Conservation (phyloP, 176 grass and related monocot genomes). For the Leersia perrieri region DNA sequence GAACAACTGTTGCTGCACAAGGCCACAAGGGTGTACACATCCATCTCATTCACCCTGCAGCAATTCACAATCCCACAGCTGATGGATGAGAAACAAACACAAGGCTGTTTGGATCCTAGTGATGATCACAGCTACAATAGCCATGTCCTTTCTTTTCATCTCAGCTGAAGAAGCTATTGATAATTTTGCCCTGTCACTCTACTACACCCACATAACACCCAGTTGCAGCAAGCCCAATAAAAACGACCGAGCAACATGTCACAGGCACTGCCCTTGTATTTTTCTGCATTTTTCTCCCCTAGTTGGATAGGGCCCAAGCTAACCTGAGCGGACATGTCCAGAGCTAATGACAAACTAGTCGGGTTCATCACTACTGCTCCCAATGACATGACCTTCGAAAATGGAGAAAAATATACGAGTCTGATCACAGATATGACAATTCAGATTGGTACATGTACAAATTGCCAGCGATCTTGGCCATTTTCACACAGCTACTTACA, state of each 20-base stretch:
- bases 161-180: neutral
- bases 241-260: neutral
- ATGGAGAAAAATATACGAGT: neutral
- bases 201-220: slow-evolving; percentile 1
- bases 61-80: neutral
- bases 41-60: neutral
- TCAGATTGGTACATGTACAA: neutral
- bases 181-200: neutral
- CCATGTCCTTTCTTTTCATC: neutral
- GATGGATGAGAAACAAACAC: neutral
- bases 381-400: neutral
- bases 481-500: neutral
- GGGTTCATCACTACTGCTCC: neutral
- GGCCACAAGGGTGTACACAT: neutral
- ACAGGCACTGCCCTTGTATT: neutral
- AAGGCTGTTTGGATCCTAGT: neutral
- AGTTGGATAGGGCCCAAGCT: neutral
- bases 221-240: neutral
- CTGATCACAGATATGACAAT: neutral
- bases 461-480: neutral
- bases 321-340: neutral
- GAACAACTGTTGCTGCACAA: neutral
- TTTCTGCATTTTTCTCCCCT: neutral
- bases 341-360: neutral
- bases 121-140: neutral